Evolutionary conservation across 805 yeast species (phyloP), one percentile per base, ranked within the genome.

Genomic region (Starmerella vaccinii): DNA sequence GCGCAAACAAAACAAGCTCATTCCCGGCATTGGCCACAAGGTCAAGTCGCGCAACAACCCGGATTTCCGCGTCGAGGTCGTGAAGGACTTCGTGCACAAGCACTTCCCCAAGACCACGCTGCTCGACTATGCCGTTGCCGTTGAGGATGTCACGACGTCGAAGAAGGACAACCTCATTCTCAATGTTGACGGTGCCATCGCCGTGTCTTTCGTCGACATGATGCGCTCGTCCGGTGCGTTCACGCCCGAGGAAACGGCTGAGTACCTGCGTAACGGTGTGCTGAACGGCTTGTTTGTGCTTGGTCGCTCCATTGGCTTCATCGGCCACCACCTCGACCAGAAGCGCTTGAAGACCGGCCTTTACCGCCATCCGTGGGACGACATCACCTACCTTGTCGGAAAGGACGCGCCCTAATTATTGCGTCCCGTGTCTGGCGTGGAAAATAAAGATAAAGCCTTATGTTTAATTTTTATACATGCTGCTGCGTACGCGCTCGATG

Each of bases 341-440:
- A 71, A 71, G 71, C 64, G 75, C 45, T 65, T 71, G 59, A 67
- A 69, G 63, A 70, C 74, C 41, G 74, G 74, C 26, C 63, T 71
- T 26, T 71, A 71, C 66, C 64, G 75, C 47, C 75, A 71, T 57
- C 75, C 75, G 15, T 71, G 75, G 75, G 75, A 71, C 54, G 75
- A 71, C 53, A 71, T 71, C 58, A 71, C 74, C 50, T 71, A 71
- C 58, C 58, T 68, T 49, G 68, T 69, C 46, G 68, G 69, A 47
- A 64, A 64, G 58, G 69, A 68, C 42, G 37, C 47, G 3, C 47
- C 45, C 39, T 47, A 39, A 34, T 2, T 32, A 32, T 13, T 32
- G 35, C 18, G 35, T 13, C 22, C 30, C 12, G 12, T 19, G 7
- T 6, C 19, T 5, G 5, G 12, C 16, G 40, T 4, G n/a, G n/a